Evolutionary conservation across 1,284 basidiomycete genomes (phyloP).

Genomic region (Apiotrichum siamense): DNA sequence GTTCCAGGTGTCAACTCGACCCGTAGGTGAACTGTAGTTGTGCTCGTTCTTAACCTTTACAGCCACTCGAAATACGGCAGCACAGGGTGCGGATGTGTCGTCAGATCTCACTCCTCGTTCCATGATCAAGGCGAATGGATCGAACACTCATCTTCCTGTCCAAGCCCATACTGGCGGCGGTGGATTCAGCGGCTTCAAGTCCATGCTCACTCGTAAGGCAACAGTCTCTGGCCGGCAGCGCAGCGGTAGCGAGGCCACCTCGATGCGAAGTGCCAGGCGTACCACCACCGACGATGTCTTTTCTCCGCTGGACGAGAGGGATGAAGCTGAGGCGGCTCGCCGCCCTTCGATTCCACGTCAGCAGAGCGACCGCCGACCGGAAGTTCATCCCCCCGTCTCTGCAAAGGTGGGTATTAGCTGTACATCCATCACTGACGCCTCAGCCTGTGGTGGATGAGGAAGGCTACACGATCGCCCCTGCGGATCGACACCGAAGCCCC

Average conservation of each 20-base stretch:
- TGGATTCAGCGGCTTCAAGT: conserved; percentile 45
- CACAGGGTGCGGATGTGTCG: neutral
- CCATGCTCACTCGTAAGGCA: conserved; percentile 43
- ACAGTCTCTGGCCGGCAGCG: conserved; percentile 28
- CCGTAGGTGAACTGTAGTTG: conserved; percentile 21
- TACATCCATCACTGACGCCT: too few relatives aligned
- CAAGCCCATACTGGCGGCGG: conserved; percentile 7
- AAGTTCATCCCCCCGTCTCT: neutral
- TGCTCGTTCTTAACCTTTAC: too few relatives aligned
- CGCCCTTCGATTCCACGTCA: neutral
- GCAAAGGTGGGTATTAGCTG: neutral
- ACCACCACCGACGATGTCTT: neutral
- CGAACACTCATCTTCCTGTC: too few relatives aligned
- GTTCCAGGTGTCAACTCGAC: conserved; percentile 7
- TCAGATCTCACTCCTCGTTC: conserved; percentile 32
- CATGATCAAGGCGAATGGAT: conserved; percentile 22
- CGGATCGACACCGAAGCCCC: conserved; percentile 49
- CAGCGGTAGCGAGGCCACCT: conserved; percentile 22
- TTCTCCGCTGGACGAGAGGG: neutral
- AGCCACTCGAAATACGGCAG: conserved; percentile 8
- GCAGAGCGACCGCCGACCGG: neutral
- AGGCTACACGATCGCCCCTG: conserved; percentile 53
- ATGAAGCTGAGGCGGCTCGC: neutral
- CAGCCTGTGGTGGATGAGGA: conserved; percentile 52
- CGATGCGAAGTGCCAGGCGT: conserved; percentile 23